Conservation (phyloP, 2,329 filamentous ascomycete species). For the Periglandula ipomoeae region DNA sequence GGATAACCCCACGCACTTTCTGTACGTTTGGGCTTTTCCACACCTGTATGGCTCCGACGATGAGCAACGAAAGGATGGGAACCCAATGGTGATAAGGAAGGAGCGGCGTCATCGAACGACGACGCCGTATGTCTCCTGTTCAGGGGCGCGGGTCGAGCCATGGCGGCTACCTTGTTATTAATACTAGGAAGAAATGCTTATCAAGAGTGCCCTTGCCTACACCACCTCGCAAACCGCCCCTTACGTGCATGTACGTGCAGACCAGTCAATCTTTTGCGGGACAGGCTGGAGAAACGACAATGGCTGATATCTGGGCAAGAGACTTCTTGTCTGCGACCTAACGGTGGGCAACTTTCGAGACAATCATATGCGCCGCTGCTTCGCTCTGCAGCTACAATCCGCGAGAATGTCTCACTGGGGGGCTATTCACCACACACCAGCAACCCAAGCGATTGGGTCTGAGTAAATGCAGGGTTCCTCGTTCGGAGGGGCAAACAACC, state of each 20-base stretch:
- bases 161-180: neutral
- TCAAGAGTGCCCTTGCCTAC: neutral
- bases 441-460: neutral
- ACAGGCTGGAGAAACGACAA: neutral
- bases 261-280: neutral
- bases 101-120: constrained; percentile 2
- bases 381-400: neutral
- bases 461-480: neutral
- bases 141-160: neutral
- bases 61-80: constrained; percentile 4
- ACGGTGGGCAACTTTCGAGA: neutral
- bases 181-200: neutral
- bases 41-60: constrained; percentile 7
- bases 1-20: neutral
- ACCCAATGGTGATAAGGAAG: constrained; percentile 2
- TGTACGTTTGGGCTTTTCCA: neutral
- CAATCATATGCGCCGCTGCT: neutral
- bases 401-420: constrained; percentile 1
- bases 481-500: neutral
- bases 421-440: neutral
- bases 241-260: neutral
- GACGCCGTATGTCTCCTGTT: constrained; percentile 1
- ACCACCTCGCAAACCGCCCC: neutral
- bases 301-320: constrained; percentile 1
- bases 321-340: neutral